phyloP scores from a whole-genome alignment of 148 eudicot genomes.

The Amaranthus palmeri region DNA sequence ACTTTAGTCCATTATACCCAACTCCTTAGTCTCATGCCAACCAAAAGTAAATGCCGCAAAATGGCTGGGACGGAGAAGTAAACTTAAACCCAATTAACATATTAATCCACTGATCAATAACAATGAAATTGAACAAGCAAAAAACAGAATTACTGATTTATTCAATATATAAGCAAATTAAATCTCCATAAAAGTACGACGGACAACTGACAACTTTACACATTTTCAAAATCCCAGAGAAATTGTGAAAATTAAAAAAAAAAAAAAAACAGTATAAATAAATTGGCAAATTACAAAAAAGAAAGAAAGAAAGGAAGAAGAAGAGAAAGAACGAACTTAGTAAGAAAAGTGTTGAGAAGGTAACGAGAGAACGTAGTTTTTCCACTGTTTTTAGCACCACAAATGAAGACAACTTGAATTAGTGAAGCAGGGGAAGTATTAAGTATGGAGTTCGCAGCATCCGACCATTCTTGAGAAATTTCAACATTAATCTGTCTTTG shows the following conservation, averaged over 20 bases:
- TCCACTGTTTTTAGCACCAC: conserved; percentile 89
- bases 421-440: conserved; percentile 25
- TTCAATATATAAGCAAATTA: too few species aligned
- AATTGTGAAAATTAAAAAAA: not conserved
- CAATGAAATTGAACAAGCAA: too few species aligned
- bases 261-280: too few species aligned
- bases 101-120: too few species aligned
- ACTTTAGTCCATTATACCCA: too few species aligned
- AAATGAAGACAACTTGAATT: conserved; percentile 48
- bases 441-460: conserved; percentile 48
- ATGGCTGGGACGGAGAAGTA: too few species aligned
- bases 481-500: conserved; percentile 22
- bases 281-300: not conserved
- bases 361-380: conserved; percentile 88
- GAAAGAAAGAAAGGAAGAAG: not conserved
- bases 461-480: conserved; percentile 65
- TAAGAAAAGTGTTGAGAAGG: conserved; percentile 69
- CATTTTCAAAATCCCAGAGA: not conserved
- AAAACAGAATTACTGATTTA: too few species aligned
- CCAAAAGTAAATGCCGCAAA: too few species aligned
- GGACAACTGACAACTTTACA: not conserved
- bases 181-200: not conserved
- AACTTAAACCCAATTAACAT: too few species aligned
- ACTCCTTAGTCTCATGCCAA: too few species aligned
- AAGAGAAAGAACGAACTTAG: conserved; percentile 30